Conservation (phyloP, 1,139 yeast genomes). For the Pneumocystis jirovecii region DNA sequence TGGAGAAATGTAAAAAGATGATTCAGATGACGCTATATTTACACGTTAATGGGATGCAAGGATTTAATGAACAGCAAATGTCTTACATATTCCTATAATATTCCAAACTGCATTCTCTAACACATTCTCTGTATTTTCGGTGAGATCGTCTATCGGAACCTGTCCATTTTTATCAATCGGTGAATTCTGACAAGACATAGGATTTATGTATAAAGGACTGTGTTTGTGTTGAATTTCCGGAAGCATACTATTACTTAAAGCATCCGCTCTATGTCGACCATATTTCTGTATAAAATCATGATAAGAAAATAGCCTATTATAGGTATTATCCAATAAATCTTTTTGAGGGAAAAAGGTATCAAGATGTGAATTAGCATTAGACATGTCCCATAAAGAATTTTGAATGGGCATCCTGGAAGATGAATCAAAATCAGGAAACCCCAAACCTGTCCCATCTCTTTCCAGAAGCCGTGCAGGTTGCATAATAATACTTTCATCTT, state of each 20-base stretch:
- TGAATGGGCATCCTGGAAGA: not conserved
- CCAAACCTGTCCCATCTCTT: not conserved
- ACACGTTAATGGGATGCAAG: not conserved
- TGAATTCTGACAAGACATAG: not conserved
- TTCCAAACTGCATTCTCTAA: not conserved
- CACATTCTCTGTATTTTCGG: not conserved
- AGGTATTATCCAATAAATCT: not conserved
- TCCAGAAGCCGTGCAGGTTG: not conserved
- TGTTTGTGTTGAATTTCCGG: not conserved
- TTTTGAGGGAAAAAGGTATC: not conserved
- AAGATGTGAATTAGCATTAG: not conserved
- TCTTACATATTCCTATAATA: not conserved
- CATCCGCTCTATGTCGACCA: not conserved
- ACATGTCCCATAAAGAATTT: not conserved
- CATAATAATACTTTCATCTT: not conserved
- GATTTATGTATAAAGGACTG: not conserved
- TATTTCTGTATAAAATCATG: not conserved
- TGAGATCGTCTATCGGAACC: not conserved
- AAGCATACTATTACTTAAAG: not conserved
- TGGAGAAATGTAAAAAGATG: not conserved
- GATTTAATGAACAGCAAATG: not conserved
- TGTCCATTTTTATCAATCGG: not conserved
- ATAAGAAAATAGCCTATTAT: not conserved
- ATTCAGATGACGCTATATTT: not conserved
- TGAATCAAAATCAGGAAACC: not conserved